Evolutionary conservation across 75 land plant genomes (phyloP), one percentile per base, ranked within the genome.

Genomic region (Azolla pinnata): DNA sequence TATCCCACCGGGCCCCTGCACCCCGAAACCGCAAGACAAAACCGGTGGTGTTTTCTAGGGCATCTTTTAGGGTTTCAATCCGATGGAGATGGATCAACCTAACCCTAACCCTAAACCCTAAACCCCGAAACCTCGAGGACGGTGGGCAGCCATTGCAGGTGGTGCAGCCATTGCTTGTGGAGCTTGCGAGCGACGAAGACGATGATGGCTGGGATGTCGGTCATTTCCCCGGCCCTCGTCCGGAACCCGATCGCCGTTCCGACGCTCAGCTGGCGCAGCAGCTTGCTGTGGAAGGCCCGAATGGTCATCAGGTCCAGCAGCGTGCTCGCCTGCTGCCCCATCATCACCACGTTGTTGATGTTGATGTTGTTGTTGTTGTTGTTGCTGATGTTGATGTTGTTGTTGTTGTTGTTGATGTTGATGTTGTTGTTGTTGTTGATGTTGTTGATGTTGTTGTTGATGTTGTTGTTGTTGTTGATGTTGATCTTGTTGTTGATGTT

Each of bases 181-280:
- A 89, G 86, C 69, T 89, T 89, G 8, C 84, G 68, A 50, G 89
- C 79, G 62, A 89, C 96, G 76, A 89, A 89, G n/a, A 89, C 96
- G 48, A 89, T 84, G 57, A 89, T 82, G 30, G 86, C 96, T 25
- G 86, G 96, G 63, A 82, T 85, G 40, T 82, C 73, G 20, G 89
- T 89, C 62, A 89, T 67, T 30, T 67, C 64, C 28, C 96, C 96
- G n/a, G 47, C 14, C 24, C 78, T 59, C 10, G 83, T 89, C 19
- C 89, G 68, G 46, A 82, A 85, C 12, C 96, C 96, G 45, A 89
- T 65, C 24, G 96, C 96, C 0, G 89, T 89, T 9, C 96, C 89
- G 34, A 89, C 79, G 50, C 96, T 85, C 44, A 64, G 80, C 3
- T 81, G 66, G n/a, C 86, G 85, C 46, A 89, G 64, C 3, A 80